phyloP scores from a whole-genome alignment of 31 red algal species.

The Porphyra umbilicalis region DNA sequence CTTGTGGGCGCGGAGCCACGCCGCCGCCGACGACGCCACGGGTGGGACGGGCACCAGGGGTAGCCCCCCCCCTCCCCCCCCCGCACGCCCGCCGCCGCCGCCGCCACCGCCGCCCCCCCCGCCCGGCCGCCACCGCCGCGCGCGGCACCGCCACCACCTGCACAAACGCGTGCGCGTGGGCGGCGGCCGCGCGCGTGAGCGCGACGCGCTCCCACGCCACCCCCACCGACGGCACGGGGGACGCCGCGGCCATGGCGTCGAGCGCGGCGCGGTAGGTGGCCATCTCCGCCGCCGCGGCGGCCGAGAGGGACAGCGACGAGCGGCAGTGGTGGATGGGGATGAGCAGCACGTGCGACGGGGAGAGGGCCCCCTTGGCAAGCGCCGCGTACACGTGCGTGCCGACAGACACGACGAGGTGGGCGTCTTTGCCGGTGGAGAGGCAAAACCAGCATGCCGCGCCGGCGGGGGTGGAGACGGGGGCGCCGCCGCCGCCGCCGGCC shows the following conservation, averaged over 20 bases:
- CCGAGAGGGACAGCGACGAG: neutral
- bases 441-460: conserved; percentile 56
- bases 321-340: conserved; percentile 38
- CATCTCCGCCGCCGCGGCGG: neutral
- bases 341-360: conserved; percentile 23
- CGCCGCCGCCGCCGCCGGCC: neutral
- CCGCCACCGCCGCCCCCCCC: neutral
- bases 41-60: neutral
- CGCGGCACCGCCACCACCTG: neutral
- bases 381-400: conserved; percentile 35
- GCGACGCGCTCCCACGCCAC: neutral
- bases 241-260: neutral
- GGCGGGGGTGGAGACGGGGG: neutral
- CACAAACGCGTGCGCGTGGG: neutral
- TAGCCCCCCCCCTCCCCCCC: neutral
- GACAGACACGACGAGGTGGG: conserved; percentile 37
- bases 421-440: conserved; percentile 37
- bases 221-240: neutral
- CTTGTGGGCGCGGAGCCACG: neutral
- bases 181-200: neutral
- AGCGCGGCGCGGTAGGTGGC: neutral
- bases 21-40: neutral
- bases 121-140: neutral
- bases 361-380: conserved; percentile 41
- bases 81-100: neutral